Evolutionary conservation across 768 basidiomycete species (phyloP).

Genomic region (Naganishia kalamii): DNA sequence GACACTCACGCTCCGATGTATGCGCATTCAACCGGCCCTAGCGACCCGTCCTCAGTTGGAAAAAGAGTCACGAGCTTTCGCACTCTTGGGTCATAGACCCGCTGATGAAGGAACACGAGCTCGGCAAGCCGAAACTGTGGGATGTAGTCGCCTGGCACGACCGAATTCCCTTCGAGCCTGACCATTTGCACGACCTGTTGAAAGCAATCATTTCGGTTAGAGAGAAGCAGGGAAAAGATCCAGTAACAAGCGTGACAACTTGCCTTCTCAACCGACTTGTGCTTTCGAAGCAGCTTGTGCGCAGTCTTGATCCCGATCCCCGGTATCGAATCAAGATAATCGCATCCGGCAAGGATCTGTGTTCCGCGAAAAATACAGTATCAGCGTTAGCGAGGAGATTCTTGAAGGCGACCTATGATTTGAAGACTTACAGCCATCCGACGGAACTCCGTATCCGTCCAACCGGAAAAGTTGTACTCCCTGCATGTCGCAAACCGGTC

Average conservation of each 20-base stretch:
- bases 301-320: constrained; percentile 94
- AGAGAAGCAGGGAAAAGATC: background rate
- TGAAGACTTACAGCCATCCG: constrained; percentile 61
- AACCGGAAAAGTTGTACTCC: constrained; percentile 72
- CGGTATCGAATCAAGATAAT: constrained; percentile 67
- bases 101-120: constrained; percentile 84
- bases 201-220: too few species aligned
- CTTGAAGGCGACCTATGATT: background rate
- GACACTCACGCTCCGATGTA: constrained; percentile 41
- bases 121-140: constrained; percentile 73
- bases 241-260: background rate
- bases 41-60: constrained; percentile 51
- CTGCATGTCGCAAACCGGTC: constrained; percentile 49
- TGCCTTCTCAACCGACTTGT: constrained; percentile 73
- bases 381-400: background rate
- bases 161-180: constrained; percentile 73
- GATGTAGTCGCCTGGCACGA: constrained; percentile 69
- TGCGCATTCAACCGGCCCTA: constrained; percentile 33
- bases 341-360: constrained; percentile 47
- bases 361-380: background rate
- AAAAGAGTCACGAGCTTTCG: constrained; percentile 66
- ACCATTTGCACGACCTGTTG: constrained; percentile 61
- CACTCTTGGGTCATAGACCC: constrained; percentile 73
- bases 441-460: constrained; percentile 84
- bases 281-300: constrained; percentile 68